Conservation (phyloP, 192 early-diverging fungal genomes). For the Spizellomyces sp. region DNA sequence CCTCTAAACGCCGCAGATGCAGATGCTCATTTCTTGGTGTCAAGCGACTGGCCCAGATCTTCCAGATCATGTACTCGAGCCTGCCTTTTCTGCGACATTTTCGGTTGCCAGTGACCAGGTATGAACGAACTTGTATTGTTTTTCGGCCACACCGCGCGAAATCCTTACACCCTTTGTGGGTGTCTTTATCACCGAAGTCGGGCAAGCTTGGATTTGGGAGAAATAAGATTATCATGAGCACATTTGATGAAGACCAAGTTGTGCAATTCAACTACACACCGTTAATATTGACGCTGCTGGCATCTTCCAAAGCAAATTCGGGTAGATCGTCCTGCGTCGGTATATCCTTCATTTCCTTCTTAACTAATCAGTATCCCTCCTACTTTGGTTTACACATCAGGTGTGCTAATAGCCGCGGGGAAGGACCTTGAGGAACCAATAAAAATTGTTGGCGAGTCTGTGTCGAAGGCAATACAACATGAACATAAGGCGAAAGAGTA, state of each 20-base stretch:
- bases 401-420: slow-evolving; percentile 2
- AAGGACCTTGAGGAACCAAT: slow-evolving; percentile 1
- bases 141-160: not conserved
- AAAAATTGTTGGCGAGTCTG: slow-evolving; percentile 3
- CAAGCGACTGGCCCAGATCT: slow-evolving; percentile 46
- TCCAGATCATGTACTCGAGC: slow-evolving; percentile 48
- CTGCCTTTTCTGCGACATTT: slow-evolving; percentile 61
- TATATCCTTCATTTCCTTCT: too few relatives aligned
- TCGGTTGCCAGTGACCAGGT: slow-evolving; percentile 64
- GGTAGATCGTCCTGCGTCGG: slow-evolving; percentile 31
- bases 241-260: slow-evolving; percentile 59
- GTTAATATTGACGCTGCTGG: slow-evolving; percentile 62
- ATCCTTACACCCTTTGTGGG: too few relatives aligned
- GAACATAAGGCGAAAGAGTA: slow-evolving; percentile 3
- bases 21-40: not conserved
- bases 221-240: slow-evolving; percentile 61
- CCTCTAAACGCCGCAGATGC: not conserved
- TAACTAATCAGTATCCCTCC: too few relatives aligned
- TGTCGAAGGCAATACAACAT: not conserved
- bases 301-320: slow-evolving; percentile 56
- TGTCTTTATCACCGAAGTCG: slow-evolving; percentile 39
- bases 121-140: slow-evolving; percentile 1
- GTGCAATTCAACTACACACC: slow-evolving; percentile 65
- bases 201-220: slow-evolving; percentile 63
- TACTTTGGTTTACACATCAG: not conserved